Conservation (phyloP, 202 grass and related monocot genomes). For the Digitaria exilis region DNA sequence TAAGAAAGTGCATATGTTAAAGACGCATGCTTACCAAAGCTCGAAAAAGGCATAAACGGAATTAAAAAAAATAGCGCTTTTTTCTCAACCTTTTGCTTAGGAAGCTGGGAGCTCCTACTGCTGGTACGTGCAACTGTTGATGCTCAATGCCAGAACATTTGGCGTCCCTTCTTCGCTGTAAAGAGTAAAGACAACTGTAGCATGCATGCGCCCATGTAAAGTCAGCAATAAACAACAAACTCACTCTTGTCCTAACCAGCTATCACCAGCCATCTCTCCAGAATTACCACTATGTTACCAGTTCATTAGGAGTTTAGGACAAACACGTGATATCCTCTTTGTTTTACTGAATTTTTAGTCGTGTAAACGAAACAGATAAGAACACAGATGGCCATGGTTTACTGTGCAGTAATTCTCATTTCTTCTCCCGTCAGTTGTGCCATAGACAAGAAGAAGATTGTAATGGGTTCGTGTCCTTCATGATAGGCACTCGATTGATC, state of each 20-base stretch:
- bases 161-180: slow-evolving; percentile 14
- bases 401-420: not conserved
- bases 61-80: not conserved
- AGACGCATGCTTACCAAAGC: not conserved
- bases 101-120: not conserved
- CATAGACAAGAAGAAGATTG: slow-evolving; percentile 36
- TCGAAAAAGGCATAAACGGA: not conserved
- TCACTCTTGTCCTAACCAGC: not conserved
- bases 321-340: not conserved
- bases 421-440: not conserved
- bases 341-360: not conserved
- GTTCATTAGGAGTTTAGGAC: not conserved
- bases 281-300: not conserved
- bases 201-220: slow-evolving; percentile 17
- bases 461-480: not conserved
- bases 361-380: too few species aligned
- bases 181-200: slow-evolving; percentile 31
- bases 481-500: slow-evolving; percentile 22
- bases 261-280: not conserved
- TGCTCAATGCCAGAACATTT: slow-evolving; percentile 13
- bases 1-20: not conserved
- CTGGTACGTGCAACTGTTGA: not conserved
- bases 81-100: not conserved
- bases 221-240: slow-evolving; percentile 1
- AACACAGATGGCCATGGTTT: not conserved